These are phyloP conservation scores for Pseudisothecium myosuroides DNA, from an alignment of 225 moss, liverwort and hornwort species.

Conservation along the genomic window DNA sequence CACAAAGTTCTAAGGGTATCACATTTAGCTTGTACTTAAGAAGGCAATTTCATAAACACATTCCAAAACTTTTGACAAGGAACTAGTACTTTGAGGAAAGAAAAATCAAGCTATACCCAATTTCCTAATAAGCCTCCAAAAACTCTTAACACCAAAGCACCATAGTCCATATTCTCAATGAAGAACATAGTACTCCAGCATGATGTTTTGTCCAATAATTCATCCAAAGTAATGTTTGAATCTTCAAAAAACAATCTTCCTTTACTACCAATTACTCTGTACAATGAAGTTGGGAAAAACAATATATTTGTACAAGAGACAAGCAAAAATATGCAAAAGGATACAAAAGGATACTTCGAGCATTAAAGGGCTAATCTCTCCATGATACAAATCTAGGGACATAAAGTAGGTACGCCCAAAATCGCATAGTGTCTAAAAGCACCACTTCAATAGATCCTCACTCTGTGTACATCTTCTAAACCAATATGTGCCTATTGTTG, in stretches of 20 bases:
- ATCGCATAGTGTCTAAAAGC: background rate
- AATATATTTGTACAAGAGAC: too few relatives aligned
- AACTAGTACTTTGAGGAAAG: background rate
- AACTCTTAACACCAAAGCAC: background rate
- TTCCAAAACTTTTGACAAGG: too few relatives aligned
- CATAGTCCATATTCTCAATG: background rate
- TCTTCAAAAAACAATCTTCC: background rate
- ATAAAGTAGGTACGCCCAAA: background rate
- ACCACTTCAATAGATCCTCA: background rate
- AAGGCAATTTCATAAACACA: background rate
- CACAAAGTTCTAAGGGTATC: rapidly evolving
- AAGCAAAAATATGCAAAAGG: background rate
- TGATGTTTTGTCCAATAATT: too few relatives aligned
- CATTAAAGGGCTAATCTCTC: background rate
- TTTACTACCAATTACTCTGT: background rate
- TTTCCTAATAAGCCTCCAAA: background rate
- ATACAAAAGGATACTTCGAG: rapidly evolving
- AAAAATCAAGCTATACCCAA: background rate
- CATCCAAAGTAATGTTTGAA: background rate
- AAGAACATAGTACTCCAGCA: too few relatives aligned
- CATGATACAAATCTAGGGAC: background rate
- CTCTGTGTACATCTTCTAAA: background rate
- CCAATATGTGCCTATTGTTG: background rate
- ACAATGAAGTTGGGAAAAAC: background rate
- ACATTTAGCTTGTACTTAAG: background rate